These are phyloP conservation scores for Conringia planisiliqua DNA, from an alignment of 345 rosid genomes.

Conservation along the genomic window DNA sequence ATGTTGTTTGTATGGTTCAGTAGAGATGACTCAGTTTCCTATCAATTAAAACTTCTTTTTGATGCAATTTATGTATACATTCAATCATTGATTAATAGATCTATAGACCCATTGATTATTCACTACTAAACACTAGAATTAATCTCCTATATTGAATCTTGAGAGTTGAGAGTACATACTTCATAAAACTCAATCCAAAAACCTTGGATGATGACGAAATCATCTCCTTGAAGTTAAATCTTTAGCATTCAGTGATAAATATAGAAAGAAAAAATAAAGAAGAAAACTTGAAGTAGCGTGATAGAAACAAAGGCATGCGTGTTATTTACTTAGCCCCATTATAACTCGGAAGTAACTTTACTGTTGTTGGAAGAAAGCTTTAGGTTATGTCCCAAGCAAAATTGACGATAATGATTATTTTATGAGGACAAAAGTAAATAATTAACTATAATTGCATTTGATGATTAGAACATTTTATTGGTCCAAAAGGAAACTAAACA, in stretches of 20 bases:
- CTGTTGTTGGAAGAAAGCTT: slow-evolving; percentile 29
- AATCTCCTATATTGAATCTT: not conserved
- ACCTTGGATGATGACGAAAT: not conserved
- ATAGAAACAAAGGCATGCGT: slow-evolving; percentile 27
- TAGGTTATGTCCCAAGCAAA: slow-evolving; percentile 27
- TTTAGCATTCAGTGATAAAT: not conserved
- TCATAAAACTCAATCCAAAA: not conserved
- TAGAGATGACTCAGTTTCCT: slow-evolving; percentile 16
- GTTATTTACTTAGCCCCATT: slow-evolving; percentile 19
- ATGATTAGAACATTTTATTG: slow-evolving; percentile 17
- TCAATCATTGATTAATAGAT: not conserved
- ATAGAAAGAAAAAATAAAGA: not conserved
- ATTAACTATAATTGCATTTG: slow-evolving; percentile 17
- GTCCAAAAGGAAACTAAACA: slow-evolving; percentile 25
- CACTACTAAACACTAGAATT: not conserved
- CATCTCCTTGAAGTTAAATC: slow-evolving; percentile 8
- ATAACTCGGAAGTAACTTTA: slow-evolving; percentile 26
- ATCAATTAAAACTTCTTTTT: slow-evolving; percentile 1
- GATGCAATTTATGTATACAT: slow-evolving; percentile 5
- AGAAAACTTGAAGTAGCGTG: not conserved
- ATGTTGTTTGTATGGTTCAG: slow-evolving; percentile 22
- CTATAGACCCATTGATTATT: not conserved
- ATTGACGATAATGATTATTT: not conserved
- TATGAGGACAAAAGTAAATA: slow-evolving; percentile 5
- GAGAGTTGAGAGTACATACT: not conserved